Conservation (phyloP, 179 eudicot species). For the Patellifolia procumbens region DNA sequence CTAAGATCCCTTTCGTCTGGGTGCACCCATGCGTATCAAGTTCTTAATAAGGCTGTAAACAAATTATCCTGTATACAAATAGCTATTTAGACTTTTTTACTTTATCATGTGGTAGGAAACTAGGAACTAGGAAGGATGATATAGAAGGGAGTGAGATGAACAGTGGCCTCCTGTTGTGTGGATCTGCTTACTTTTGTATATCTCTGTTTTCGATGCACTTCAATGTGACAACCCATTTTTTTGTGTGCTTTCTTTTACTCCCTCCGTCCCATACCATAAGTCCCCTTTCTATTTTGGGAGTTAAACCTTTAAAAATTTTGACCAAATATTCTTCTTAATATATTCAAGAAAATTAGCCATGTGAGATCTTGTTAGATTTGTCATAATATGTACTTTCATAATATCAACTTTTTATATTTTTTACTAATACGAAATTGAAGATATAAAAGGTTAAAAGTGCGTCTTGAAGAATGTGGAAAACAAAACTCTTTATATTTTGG, state of each 20-base stretch:
- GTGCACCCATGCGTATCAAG: neutral
- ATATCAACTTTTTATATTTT: too few relatives aligned
- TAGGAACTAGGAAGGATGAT: neutral
- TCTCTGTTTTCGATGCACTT: neutral
- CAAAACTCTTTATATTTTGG: too few relatives aligned
- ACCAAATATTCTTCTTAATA: too few relatives aligned
- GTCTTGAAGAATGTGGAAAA: too few relatives aligned
- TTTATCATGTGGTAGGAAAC: neutral
- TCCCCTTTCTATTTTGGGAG: too few relatives aligned
- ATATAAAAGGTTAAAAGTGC: too few relatives aligned
- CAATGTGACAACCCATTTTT: neutral
- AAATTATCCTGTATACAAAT: neutral
- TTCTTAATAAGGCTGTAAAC: neutral
- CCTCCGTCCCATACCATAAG: too few relatives aligned
- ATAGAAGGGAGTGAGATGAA: neutral
- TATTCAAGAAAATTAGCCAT: too few relatives aligned
- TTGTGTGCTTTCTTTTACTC: neutral
- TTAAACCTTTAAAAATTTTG: too few relatives aligned
- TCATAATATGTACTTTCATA: too few relatives aligned
- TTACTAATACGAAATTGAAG: too few relatives aligned
- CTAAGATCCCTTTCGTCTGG: neutral
- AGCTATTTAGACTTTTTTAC: neutral
- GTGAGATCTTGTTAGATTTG: too few relatives aligned
- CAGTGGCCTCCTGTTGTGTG: neutral
- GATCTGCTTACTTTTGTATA: neutral